Base-by-base conservation (phyloP, 371 early-diverging fungal species). In the Mortierella sp. region DNA sequence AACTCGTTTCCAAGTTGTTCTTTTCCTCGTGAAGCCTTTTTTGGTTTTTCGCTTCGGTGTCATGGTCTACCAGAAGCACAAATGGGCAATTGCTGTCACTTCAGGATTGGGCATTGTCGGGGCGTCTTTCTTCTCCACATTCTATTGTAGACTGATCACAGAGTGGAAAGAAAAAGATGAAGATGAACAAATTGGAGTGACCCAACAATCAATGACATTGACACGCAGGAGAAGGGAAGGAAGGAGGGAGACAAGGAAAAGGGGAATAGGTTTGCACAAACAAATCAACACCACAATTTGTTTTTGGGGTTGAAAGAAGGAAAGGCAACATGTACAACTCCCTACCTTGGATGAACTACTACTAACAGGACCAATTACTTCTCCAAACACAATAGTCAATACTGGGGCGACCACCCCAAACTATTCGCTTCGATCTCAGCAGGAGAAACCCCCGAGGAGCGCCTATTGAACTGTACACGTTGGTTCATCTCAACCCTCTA, bases 401-500 rank as follows among this genome's bases (percentile, higher is more conserved):
- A 95, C 83, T 94, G 95, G 94, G 91, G 92, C 75, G 94, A 95
- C 77, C 93, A 94, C 67, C 95, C 95, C 69, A 90, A 93, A 67
- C 89, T 94, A 24, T 91, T 95, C 70, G 90, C 91, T 5, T 89
- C 90, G 26, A 93, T 95, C 67, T 84, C 93, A 44, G 84, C 89
- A 69, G 91, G 92, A 50, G 88, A 88, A 40, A 90, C 88, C 26
- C 85, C 94, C 3, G 94, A 92, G 75, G 95, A 95, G 40, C 93
- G 96, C 44, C 94, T 95, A 81, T 88, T 93, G 86, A 93, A 91
- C 44, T 94, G 93, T 24, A 89, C 94, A 44, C 90, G 92, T 72
- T 96, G 95, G 95, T 96, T 94, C 78, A 92, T 95, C 73, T 95
- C 95, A 31, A 92, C 95, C 26, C 89, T 95, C 55, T 94, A 94